Evolutionary conservation across 352 stramenopile genomes (phyloP), one percentile per base, ranked within the genome.

Genomic region (Albugo candida): DNA sequence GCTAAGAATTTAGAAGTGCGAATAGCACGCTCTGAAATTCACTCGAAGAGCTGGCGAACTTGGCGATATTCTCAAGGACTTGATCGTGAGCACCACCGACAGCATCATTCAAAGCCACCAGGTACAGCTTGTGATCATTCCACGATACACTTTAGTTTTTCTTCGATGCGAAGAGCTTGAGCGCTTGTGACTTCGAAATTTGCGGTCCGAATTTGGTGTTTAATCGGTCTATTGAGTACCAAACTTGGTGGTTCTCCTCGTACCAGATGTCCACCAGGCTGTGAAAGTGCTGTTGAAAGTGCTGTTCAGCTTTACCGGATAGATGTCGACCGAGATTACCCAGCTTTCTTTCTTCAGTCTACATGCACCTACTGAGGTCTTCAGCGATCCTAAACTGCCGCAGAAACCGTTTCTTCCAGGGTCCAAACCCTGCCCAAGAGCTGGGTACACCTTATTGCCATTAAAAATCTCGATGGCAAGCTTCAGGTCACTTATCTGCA

Each of bases 341-440:
- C n/a, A 47, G 20, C 42, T 47, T 47, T 16, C 4, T 34, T 18
- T 47, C 42, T 47, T 47, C 42, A 18, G n/a, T 27, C 42, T 11
- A 47, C 19, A 34, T 18, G 42, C 27, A 24, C 16, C 42, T 11
- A 24, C 42, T 41, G 17, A 34, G 20, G 8, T 24, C 42, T 24
- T 47, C 38, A 21, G 38, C 38, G 38, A 43, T 21, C 38, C 8
- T 24, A 8, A 43, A 3, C 19, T 43, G 38, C 17, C 38, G 38
- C 38, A 43, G 17, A 21, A 43, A 43, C 3, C 38, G 38, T 43
- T 43, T 43, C 38, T 8, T 8, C 38, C 38, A 8, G 19, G 17
- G 19, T 24, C 19, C 19, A 43, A 43, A 43, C 17, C 38, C 38
- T 19, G n/a, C 17, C 38, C 38, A 8, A 43, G 38, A 8, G 3